A percentile compares a stretch with the other conserved stretches of the same genome.
phyloP scores from a whole-genome alignment of 2,329 filamentous ascomycete genomes.

The Apiospora phragmitis region DNA sequence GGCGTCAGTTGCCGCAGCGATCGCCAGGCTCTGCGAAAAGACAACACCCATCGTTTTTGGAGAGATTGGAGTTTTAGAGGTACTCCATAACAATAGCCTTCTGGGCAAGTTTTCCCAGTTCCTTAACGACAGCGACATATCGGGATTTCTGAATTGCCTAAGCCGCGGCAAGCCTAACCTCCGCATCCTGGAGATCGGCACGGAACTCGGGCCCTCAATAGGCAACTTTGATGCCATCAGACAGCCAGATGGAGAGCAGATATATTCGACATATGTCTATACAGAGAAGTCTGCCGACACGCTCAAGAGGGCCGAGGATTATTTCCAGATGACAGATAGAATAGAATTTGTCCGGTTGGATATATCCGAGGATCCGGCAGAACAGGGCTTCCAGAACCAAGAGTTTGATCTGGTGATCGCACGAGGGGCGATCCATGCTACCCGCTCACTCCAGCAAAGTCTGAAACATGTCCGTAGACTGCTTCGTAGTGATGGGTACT shows the following conservation, averaged over 20 bases:
- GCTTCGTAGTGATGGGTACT: neutral
- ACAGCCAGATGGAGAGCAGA: neutral
- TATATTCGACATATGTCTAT: neutral
- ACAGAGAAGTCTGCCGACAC: neutral
- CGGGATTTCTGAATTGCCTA: neutral
- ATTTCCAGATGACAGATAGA: no score
- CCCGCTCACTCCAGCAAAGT: neutral
- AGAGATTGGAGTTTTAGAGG: no score
- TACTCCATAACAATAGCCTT: neutral
- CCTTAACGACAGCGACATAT: no score
- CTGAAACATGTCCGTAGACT: neutral
- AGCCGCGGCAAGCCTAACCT: neutral
- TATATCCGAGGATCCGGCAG: neutral
- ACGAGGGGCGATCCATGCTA: no score
- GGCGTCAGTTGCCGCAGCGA: no score
- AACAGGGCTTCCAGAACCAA: neutral
- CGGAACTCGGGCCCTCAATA: no score
- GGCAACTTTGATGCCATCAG: neutral
- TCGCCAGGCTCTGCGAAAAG: no score
- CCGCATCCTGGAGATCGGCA: neutral
- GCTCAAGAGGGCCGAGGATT: no score
- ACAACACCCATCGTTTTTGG: no score
- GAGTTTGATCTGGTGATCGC: neutral
- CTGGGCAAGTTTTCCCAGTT: neutral
- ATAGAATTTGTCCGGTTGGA: neutral